A percentile compares a stretch with the other conserved stretches of the same genome.
phyloP scores from a whole-genome alignment of 257 asterid genomes.

The Capsicum chinense region DNA sequence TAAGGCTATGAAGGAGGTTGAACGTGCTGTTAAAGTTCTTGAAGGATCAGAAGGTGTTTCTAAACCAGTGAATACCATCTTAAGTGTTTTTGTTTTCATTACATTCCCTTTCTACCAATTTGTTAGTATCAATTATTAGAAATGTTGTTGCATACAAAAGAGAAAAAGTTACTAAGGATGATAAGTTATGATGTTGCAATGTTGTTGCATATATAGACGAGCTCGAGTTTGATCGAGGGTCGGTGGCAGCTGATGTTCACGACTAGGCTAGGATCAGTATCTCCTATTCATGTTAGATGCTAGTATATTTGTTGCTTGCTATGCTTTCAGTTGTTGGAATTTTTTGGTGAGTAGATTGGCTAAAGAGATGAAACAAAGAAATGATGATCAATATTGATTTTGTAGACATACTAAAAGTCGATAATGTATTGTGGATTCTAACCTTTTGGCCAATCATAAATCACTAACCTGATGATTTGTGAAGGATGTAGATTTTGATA shows the following conservation, averaged over 20 bases:
- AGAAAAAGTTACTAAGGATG: neutral
- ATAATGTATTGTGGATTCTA: neutral
- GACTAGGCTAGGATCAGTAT: conserved; percentile 91
- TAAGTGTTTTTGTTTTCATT: neutral
- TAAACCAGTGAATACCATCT: conserved; percentile 68
- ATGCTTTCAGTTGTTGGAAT: neutral
- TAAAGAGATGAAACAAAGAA: neutral
- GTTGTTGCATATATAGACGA: conserved; percentile 68
- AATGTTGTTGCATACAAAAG: no score
- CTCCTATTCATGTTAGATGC: conserved; percentile 76
- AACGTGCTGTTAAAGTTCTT: conserved; percentile 69
- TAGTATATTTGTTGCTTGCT: neutral
- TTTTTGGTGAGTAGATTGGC: neutral
- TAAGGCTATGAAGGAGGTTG: conserved; percentile 67
- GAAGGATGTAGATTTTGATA: neutral
- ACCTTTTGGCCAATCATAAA: neutral
- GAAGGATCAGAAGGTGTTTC: conserved; percentile 69
- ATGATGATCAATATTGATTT: neutral
- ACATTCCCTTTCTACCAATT: neutral
- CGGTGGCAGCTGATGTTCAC: conserved; percentile 97
- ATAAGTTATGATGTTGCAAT: neutral
- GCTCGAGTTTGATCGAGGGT: conserved; percentile 87
- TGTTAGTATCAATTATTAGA: neutral
- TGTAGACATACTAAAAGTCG: neutral
- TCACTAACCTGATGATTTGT: neutral